These are phyloP conservation scores for Fremontodendron californicum DNA, from an alignment of 345 rosid genomes.

Conservation along the genomic window DNA sequence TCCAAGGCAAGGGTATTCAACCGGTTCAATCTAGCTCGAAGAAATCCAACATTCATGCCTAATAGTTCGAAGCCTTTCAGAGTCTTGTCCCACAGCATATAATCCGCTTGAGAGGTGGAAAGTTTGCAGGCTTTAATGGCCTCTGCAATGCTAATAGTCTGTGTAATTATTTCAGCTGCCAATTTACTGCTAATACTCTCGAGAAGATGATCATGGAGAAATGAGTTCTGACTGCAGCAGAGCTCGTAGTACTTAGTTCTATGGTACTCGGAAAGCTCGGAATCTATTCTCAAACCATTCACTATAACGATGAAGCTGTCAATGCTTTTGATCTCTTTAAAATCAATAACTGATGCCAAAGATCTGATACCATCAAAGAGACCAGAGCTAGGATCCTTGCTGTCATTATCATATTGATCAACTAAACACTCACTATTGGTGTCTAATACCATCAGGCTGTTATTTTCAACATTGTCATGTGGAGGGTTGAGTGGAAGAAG, in stretches of 20 bases:
- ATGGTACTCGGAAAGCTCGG: conserved; percentile 30
- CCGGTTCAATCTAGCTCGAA: conserved; percentile 24
- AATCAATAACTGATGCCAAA: conserved; percentile 26
- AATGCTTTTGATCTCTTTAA: conserved; percentile 33
- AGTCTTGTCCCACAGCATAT: conserved; percentile 31
- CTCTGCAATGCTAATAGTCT: conserved; percentile 32
- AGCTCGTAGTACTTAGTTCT: conserved; percentile 38
- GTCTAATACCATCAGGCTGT: not conserved
- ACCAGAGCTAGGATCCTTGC: conserved; percentile 21
- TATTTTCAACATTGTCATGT: conserved; percentile 5
- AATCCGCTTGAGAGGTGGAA: conserved; percentile 19
- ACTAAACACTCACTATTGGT: not conserved
- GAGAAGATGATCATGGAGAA: conserved; percentile 34
- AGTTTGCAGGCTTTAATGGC: conserved; percentile 38
- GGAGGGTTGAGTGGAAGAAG: conserved; percentile 5
- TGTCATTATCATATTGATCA: conserved; percentile 24
- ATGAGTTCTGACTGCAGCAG: conserved; percentile 35
- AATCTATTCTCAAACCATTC: conserved; percentile 33
- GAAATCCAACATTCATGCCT: conserved; percentile 41
- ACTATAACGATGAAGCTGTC: conserved; percentile 29
- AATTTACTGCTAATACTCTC: conserved; percentile 30
- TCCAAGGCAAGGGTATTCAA: conserved; percentile 24
- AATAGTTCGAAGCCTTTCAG: conserved; percentile 27
- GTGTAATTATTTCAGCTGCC: conserved; percentile 24
- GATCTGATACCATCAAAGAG: conserved; percentile 28